These are phyloP conservation scores for Lodderomyces theae DNA, from an alignment of 1,139 yeast genomes.

Conservation along the genomic window DNA sequence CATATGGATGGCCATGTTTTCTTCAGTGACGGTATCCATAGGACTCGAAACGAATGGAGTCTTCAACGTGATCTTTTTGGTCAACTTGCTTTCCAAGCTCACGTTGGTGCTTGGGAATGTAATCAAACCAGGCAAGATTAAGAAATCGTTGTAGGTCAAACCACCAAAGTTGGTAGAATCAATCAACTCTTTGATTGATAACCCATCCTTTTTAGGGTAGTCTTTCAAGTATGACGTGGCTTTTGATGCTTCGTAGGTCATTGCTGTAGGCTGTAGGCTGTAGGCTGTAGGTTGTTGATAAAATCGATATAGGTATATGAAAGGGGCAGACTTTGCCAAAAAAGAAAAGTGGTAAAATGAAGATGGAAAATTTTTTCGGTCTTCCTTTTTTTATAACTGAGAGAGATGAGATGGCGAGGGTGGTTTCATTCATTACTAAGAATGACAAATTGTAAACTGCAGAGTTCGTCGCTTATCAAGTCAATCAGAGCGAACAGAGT, in stretches of 20 bases:
- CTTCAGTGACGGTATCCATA: conserved; percentile 98
- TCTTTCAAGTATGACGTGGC: conserved; percentile 67
- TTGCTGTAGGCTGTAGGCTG: conserved; percentile 15
- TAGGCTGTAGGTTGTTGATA: conserved; percentile 4
- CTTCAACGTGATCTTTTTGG: conserved; percentile 87
- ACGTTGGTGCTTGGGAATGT: conserved; percentile 81
- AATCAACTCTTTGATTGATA: conserved; percentile 79
- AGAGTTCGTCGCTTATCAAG: no score
- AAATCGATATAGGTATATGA: conserved; percentile 10
- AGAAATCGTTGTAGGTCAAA: conserved; percentile 93
- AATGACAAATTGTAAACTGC: no score
- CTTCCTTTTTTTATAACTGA: background rate
- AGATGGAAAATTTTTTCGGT: conserved; percentile 7
- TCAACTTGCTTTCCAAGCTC: conserved; percentile 75
- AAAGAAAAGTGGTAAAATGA: conserved; percentile 24
- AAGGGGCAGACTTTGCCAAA: conserved; percentile 47
- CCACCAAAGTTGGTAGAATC: conserved; percentile 93
- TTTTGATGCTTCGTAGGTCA: conserved; percentile 54
- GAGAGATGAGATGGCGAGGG: background rate
- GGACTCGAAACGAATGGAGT: conserved; percentile 97
- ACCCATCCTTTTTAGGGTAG: conserved; percentile 78
- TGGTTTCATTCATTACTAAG: background rate
- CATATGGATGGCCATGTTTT: conserved; percentile 97
- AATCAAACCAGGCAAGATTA: conserved; percentile 93
- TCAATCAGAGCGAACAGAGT: no score